Evolutionary conservation across 2,329 filamentous ascomycete species (phyloP).

Genomic region (Fonsecaea monophora): DNA sequence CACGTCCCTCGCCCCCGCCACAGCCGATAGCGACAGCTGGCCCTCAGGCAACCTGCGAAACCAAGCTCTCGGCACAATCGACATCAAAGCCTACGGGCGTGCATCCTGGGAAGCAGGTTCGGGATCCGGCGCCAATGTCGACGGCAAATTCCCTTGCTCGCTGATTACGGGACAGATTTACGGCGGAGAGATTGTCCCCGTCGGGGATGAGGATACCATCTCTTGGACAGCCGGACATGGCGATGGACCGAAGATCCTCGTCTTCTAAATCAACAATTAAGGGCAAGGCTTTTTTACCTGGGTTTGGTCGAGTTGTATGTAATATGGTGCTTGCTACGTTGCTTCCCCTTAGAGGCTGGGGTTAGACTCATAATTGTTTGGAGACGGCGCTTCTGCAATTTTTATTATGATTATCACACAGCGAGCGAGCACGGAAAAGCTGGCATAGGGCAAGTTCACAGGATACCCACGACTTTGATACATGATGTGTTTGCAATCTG

Average conservation of each 20-base stretch:
- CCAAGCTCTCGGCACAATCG: constrained; percentile 33
- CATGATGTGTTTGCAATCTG: neutral
- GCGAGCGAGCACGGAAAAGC: neutral
- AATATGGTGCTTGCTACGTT: neutral
- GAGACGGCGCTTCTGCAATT: neutral
- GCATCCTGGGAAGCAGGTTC: constrained; percentile 31
- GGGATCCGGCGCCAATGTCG: constrained; percentile 25
- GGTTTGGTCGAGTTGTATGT: neutral
- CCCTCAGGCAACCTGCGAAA: constrained; percentile 39
- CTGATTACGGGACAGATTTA: constrained; percentile 27
- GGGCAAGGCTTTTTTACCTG: neutral
- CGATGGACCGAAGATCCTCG: constrained; percentile 29
- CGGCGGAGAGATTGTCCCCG: constrained; percentile 32
- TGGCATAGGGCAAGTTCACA: neutral
- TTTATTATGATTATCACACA: neutral
- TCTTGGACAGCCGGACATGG: constrained; percentile 21
- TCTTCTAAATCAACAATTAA: constrained; percentile 14
- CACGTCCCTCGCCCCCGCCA: constrained; percentile 36
- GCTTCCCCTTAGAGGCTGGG: neutral
- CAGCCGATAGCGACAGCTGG: constrained; percentile 33
- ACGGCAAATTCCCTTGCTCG: constrained; percentile 32
- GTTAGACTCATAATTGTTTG: neutral
- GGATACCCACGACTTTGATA: neutral
- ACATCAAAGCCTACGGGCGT: constrained; percentile 26
- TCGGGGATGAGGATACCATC: constrained; percentile 26